A percentile compares a stretch with the other conserved stretches of the same genome.
Conservation (phyloP, 768 basidiomycete species). For the Xerocomellus amylosporus region DNA sequence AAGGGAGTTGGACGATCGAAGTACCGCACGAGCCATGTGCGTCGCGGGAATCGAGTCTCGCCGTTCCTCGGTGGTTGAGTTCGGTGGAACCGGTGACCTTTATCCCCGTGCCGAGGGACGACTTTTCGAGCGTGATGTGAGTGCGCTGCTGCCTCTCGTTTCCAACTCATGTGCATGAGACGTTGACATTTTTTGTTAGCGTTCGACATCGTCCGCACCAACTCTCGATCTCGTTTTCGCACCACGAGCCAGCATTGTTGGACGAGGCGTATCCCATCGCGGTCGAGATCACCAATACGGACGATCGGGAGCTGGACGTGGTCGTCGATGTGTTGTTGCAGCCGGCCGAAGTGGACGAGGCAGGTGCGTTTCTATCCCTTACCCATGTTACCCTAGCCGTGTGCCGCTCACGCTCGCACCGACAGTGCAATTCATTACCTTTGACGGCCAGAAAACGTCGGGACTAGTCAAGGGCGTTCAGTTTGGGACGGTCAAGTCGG, state of each 20-base stretch:
- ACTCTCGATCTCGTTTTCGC: constrained; percentile 52
- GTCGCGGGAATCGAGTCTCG: constrained; percentile 32
- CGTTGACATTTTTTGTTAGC: constrained; percentile 33
- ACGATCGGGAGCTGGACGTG: constrained; percentile 66
- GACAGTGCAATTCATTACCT: constrained; percentile 56
- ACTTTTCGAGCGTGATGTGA: constrained; percentile 48
- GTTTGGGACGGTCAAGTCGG: constrained; percentile 62
- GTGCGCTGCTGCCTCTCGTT: constrained; percentile 21
- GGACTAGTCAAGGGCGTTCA: constrained; percentile 71
- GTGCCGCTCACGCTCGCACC: background rate
- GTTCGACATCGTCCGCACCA: constrained; percentile 62
- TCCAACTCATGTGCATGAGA: background rate
- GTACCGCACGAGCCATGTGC: constrained; percentile 50
- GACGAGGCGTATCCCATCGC: constrained; percentile 77
- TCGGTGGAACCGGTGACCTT: constrained; percentile 53
- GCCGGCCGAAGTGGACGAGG: constrained; percentile 72
- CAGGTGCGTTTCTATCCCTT: constrained; percentile 44
- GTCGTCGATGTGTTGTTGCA: constrained; percentile 75
- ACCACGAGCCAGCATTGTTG: constrained; percentile 69
- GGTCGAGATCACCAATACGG: constrained; percentile 67
- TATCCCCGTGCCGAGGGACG: constrained; percentile 47
- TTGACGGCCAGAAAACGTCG: constrained; percentile 64
- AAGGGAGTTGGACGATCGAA: constrained; percentile 67
- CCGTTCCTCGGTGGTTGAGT: constrained; percentile 53
- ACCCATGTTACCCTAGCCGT: background rate